Evolutionary conservation across 2,329 filamentous ascomycete species (phyloP), one percentile per base, ranked within the genome.

Genomic region (Fusarium globosum): DNA sequence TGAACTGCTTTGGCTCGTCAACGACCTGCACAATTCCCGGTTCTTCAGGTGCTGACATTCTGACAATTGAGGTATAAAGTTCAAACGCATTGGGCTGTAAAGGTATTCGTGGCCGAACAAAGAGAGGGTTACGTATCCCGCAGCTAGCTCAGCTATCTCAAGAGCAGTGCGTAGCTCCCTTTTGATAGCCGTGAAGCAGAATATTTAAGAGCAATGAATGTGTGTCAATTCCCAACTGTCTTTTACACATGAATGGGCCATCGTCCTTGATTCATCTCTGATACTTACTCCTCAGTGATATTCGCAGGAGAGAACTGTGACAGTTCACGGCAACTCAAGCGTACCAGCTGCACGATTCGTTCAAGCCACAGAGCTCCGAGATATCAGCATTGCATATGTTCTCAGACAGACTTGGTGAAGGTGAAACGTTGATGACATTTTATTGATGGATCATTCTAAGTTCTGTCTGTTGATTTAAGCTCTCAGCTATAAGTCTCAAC

Each of bases 21-120:
- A 28, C 7, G 4, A 55, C 2, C 4, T 11, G 10, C 7, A 18
- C 20, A 4, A 14, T 18, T 10, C 20, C 35, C 3, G 35, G 35
- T 12, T 39, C 15, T 30, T 55, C 18, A 13, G 15, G 23, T 11
- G 51, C 35, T 4, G 35, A 16, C 51, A 53, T n/a, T 39, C 3
- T 10, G 11, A 7, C 0, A 4, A 28, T 53, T 7, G 1, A 9
- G 9, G 35, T 18, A 7, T 39, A 21, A 16, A 4, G 10, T 18
- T 3, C 12, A 0, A 7, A 33, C 5, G 6, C 0, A 23, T 7
- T 5, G 11, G 21, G 2, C 2, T 33, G 11, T 10, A 6, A 6
- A 49, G 2, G 7, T 18, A 18, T n/a, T 53, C 2, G 23, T 39
- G 6, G 14, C 10, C 2, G 35, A 13, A 26, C 7, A 15, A 9